Evolutionary conservation across 495 filamentous ascomycete genomes (phyloP).

Genomic region (Neohortaea acidophila): DNA sequence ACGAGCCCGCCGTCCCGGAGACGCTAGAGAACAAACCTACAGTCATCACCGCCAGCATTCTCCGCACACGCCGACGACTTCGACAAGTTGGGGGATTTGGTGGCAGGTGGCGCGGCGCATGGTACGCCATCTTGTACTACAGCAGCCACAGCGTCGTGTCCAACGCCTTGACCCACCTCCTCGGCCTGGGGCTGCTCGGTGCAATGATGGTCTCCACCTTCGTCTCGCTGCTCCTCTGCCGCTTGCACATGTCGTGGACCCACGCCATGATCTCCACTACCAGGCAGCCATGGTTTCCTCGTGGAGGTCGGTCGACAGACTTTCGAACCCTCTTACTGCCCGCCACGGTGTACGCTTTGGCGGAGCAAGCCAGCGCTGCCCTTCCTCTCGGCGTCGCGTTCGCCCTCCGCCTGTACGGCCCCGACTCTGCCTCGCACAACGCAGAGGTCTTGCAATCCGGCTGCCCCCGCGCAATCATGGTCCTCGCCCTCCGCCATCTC

Average conservation of each 20-base stretch:
- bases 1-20: conserved; percentile 17
- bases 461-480: conserved; percentile 7
- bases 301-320: conserved; percentile 31
- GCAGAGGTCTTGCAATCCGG: conserved; percentile 18
- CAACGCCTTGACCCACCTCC: conserved; percentile 22
- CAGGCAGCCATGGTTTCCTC: conserved; percentile 37
- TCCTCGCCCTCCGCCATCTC: conserved; percentile 21
- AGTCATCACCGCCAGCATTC: conserved; percentile 46
- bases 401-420: conserved; percentile 13
- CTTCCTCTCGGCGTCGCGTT: conserved; percentile 18
- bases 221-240: conserved; percentile 32
- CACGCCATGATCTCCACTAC: conserved; percentile 43
- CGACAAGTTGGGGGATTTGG: conserved; percentile 36
- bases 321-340: conserved; percentile 40
- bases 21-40: conserved; percentile 33
- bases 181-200: conserved; percentile 23
- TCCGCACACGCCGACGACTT: conserved; percentile 43
- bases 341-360: conserved; percentile 30
- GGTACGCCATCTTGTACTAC: conserved; percentile 28
- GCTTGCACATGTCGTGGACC: conserved; percentile 42
- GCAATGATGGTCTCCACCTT: conserved; percentile 27
- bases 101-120: conserved; percentile 44
- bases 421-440: conserved; percentile 15
- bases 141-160: conserved; percentile 17
- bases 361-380: conserved; percentile 25